phyloP scores from a whole-genome alignment of 495 filamentous ascomycete genomes.

The Trichodelitschia bisporula region DNA sequence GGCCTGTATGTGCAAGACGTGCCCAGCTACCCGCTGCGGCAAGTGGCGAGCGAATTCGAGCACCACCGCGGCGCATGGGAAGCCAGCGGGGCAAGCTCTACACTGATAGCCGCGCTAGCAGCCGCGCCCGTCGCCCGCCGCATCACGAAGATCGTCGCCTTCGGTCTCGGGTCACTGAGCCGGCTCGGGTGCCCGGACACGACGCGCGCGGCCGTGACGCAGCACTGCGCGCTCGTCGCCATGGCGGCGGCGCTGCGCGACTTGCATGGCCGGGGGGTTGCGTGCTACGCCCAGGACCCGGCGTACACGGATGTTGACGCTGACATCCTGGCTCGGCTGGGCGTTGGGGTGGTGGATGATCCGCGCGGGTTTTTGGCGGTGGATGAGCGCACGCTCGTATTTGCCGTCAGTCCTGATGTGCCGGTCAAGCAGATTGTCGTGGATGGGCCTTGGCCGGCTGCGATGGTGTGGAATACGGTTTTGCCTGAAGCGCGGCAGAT shows the following conservation, averaged over 20 bases:
- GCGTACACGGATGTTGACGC: constrained; percentile 10
- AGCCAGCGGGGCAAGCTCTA: background rate
- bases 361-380: constrained; percentile 15
- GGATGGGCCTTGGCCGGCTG: constrained; percentile 14
- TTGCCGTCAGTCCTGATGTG: constrained; percentile 15
- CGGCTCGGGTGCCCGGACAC: background rate
- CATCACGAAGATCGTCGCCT: background rate
- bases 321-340: constrained; percentile 7
- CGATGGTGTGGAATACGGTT: constrained; percentile 18
- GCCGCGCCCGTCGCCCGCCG: background rate
- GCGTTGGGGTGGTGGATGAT: constrained; percentile 11
- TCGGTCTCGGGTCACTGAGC: background rate
- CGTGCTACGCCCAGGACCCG: constrained; percentile 15
- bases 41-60: background rate
- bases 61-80: background rate
- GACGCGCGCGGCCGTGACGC: background rate
- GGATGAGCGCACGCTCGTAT: constrained; percentile 12
- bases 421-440: constrained; percentile 17
- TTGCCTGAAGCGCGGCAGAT: too few species aligned
- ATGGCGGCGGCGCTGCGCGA: background rate
- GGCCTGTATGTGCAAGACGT: background rate
- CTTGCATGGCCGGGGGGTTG: constrained; percentile 2
- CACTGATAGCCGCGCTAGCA: background rate
- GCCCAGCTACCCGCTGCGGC: background rate
- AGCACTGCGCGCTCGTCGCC: background rate